Evolutionary conservation across 2,329 filamentous ascomycete species (phyloP).

Genomic region (Stachybotrys elegans): DNA sequence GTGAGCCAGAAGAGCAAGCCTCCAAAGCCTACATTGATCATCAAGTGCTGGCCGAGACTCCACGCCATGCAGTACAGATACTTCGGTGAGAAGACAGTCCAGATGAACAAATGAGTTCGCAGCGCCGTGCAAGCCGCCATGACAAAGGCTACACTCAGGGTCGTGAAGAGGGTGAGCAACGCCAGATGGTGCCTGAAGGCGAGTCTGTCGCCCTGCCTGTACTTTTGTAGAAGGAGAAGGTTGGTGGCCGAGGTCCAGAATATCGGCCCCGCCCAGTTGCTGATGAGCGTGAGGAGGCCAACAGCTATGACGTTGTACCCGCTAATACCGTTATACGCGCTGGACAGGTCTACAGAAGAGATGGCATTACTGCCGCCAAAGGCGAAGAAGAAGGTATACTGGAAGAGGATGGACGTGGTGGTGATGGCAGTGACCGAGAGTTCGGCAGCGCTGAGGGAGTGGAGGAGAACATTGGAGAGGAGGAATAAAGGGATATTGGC

Average conservation of each 20-base stretch:
- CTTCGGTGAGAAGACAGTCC: conserved; percentile 98
- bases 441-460: conserved; percentile 40
- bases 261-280: conserved; percentile 88
- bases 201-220: conserved; percentile 15
- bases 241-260: conserved; percentile 75
- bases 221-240: conserved; percentile 46
- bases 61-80: conserved; percentile 90
- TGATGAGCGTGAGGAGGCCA: conserved; percentile 75
- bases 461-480: conserved; percentile 59
- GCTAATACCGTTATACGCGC: conserved; percentile 86
- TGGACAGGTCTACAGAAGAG: conserved; percentile 89
- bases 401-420: conserved; percentile 68
- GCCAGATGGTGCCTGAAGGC: conserved; percentile 50
- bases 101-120: conserved; percentile 90
- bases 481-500: conserved; percentile 84
- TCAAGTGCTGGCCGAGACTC: conserved; percentile 75
- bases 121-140: conserved; percentile 86
- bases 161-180: conserved; percentile 65
- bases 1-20: conserved; percentile 50
- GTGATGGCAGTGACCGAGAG: conserved; percentile 56
- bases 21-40: conserved; percentile 62
- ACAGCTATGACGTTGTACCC: conserved; percentile 78
- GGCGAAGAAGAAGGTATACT: conserved; percentile 82
- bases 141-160: conserved; percentile 61
- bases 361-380: conserved; percentile 91